Evolutionary conservation across 139 green algal species (phyloP), one percentile per base, ranked within the genome.

Genomic region (Zygnema cylindricum): DNA sequence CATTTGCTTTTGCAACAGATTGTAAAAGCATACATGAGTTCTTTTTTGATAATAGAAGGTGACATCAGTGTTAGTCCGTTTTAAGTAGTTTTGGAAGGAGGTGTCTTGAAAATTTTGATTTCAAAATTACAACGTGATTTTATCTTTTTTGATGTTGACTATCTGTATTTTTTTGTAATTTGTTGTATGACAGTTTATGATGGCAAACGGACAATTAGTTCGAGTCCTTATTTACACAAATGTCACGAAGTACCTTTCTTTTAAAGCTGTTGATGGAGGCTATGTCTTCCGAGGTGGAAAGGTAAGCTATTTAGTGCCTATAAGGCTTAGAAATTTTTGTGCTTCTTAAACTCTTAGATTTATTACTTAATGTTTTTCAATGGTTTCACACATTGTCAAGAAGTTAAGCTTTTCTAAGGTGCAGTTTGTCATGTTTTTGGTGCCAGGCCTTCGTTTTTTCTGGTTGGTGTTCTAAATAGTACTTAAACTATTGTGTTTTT

Each of bases 171-270:
- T 16, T 41, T 32, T 3, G 16, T 54, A 22, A 1, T 69, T 84
- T 25, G 22, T 79, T 38, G 21, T 32, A 16, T 11, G 82, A 49
- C 87, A 92, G 92, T 99, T 99, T 94, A 99, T 99, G 93, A 99
- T 99, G 97, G 96, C 93, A 32, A 97, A 94, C 84, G 97, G 97
- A 79, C 94, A 97, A 87, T 92, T 99, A 55, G 95, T 98, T 3
- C 91, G 93, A 7, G 94, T 97, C 75, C 95, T 99, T 81, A 94
- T 99, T 57, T 96, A 98, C 92, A 99, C 98, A 21, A 95, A 98
- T 42, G 98, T 99, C 16, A 97, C 96, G 42, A 98, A 98, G 93
- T 99, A 99, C 92, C 92, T 99, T 82, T 95, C 98, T 90, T 99
- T 99, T 94, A 99, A 99, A 88, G 96, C 96, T 0, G 96, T 98